Evolutionary conservation across 441 rosid genomes (phyloP).

Genomic region (Croton laevigatus): DNA sequence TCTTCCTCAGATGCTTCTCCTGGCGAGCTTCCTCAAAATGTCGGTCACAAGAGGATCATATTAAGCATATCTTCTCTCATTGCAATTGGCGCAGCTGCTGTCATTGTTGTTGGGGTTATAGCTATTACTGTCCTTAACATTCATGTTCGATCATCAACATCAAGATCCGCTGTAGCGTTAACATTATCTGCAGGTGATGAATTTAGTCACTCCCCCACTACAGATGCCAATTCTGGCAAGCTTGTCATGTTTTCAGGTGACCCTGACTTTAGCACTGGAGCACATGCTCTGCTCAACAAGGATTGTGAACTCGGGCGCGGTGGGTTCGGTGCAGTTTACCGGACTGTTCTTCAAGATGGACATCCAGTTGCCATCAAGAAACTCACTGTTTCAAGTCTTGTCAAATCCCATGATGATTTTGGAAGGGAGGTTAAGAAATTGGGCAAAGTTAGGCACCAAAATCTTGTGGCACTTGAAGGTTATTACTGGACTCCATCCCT

Average conservation of each 20-base stretch:
- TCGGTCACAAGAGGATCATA: conserved; percentile 61
- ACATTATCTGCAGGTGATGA: conserved; percentile 67
- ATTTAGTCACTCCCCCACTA: conserved; percentile 69
- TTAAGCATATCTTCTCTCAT: conserved; percentile 87
- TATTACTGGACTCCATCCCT: conserved; percentile 87
- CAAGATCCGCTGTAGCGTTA: conserved; percentile 51
- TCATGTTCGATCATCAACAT: conserved; percentile 57
- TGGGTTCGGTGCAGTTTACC: conserved; percentile 93
- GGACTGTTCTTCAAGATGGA: conserved; percentile 65
- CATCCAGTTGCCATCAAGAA: conserved; percentile 87
- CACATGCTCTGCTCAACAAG: conserved; percentile 84
- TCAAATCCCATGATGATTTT: conserved; percentile 87
- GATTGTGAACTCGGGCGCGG: conserved; percentile 93
- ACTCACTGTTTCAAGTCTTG: conserved; percentile 66
- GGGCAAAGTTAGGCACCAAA: conserved; percentile 69
- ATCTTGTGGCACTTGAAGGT: conserved; percentile 76
- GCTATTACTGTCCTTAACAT: conserved; percentile 77
- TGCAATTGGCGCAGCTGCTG: conserved; percentile 90
- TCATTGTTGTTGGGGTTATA: conserved; percentile 77
- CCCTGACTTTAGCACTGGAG: conserved; percentile 67
- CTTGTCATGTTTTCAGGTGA: conserved; percentile 91
- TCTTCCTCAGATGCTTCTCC: conserved; percentile 58
- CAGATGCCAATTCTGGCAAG: conserved; percentile 82
- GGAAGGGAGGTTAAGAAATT: conserved; percentile 73
- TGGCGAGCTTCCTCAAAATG: conserved; percentile 53